A percentile compares a stretch with the other conserved stretches of the same genome.
These are phyloP conservation scores for Fusarium incarnatum DNA, from an alignment of 2,329 filamentous ascomycete genomes.

Conservation along the genomic window DNA sequence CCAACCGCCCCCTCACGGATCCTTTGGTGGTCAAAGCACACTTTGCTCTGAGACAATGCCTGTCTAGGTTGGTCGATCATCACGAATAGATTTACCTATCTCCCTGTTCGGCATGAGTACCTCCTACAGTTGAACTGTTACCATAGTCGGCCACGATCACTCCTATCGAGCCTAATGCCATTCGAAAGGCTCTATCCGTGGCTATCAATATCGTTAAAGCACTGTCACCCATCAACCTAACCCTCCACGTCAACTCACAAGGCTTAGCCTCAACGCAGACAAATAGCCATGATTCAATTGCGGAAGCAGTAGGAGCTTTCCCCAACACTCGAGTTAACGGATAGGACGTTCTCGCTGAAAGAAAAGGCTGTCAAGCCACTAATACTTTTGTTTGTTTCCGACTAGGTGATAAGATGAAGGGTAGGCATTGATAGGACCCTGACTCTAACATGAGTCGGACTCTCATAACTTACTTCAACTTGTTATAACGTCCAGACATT, in stretches of 20 bases:
- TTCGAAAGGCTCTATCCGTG: neutral
- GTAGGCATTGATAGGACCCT: neutral
- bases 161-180: constrained; percentile 5
- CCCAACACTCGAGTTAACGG: neutral
- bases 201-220: neutral
- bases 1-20: constrained; percentile 41
- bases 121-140: constrained; percentile 21
- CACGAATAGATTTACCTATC: constrained; percentile 22
- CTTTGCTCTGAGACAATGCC: constrained; percentile 40
- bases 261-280: constrained; percentile 19
- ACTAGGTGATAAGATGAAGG: neutral
- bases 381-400: neutral
- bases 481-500: neutral
- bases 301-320: constrained; percentile 1
- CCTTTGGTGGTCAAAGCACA: constrained; percentile 39
- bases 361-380: neutral
- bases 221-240: constrained; percentile 9
- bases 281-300: constrained; percentile 21
- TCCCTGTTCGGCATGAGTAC: constrained; percentile 24
- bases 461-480: neutral
- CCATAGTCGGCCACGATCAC: constrained; percentile 9
- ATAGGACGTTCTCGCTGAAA: neutral
- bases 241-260: constrained; percentile 35
- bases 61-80: constrained; percentile 45
- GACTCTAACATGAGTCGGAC: too few species aligned